phyloP scores from a whole-genome alignment of 495 filamentous ascomycete genomes.

The Neurospora tetraspora region DNA sequence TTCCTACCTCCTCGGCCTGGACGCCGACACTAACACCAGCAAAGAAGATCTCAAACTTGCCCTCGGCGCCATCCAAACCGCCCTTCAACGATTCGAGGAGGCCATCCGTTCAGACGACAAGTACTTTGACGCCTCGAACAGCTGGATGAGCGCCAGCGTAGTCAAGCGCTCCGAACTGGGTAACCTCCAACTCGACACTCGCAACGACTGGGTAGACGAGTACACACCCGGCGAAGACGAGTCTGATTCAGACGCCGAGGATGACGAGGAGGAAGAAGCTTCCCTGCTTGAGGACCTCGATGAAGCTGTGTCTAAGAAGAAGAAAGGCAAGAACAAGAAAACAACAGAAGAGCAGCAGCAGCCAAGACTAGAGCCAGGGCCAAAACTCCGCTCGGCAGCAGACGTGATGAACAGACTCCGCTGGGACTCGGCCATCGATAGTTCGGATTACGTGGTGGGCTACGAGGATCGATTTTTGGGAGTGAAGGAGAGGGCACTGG shows the following conservation, averaged over 20 bases:
- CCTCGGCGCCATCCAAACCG: slow-evolving; percentile 25
- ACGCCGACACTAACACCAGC: slow-evolving; percentile 9
- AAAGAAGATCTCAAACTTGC: slow-evolving; percentile 23
- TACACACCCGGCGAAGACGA: slow-evolving; percentile 30
- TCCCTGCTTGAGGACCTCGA: slow-evolving; percentile 18
- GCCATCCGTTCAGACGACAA: slow-evolving; percentile 34
- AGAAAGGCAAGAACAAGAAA: slow-evolving; percentile 13
- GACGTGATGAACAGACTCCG: slow-evolving; percentile 66
- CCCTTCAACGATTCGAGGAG: slow-evolving; percentile 37
- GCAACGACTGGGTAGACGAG: slow-evolving; percentile 36
- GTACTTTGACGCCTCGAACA: slow-evolving; percentile 37
- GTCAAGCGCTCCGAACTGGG: slow-evolving; percentile 25
- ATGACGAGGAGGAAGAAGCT: slow-evolving; percentile 15
- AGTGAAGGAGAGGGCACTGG: slow-evolving; percentile 49
- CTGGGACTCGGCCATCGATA: slow-evolving; percentile 57
- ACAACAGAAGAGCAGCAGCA: not conserved
- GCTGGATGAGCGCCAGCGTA: slow-evolving; percentile 37
- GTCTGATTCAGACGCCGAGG: slow-evolving; percentile 18
- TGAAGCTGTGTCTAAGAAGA: slow-evolving; percentile 6
- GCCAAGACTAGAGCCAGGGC: slow-evolving; percentile 4
- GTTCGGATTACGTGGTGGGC: slow-evolving; percentile 56
- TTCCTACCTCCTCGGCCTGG: slow-evolving; percentile 48
- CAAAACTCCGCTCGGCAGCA: slow-evolving; percentile 33
- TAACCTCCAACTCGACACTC: slow-evolving; percentile 29
- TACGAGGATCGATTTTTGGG: slow-evolving; percentile 70